Evolutionary conservation across 2,329 filamentous ascomycete species (phyloP), one percentile per base, ranked within the genome.

Genomic region (Huntiella omanensis): DNA sequence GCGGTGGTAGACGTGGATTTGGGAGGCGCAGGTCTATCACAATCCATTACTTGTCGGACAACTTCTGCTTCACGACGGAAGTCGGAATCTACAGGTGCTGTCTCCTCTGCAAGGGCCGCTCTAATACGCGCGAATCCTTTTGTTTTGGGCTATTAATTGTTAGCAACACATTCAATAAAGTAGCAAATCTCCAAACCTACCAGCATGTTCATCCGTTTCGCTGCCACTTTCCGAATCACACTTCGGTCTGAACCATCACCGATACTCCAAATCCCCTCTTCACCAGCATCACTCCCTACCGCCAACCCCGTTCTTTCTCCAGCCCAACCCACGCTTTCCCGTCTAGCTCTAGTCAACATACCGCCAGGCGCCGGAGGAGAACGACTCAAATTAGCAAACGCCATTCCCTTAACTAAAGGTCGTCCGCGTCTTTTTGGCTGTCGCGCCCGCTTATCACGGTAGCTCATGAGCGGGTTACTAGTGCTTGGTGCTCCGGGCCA

Each of bases 121-220:
- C 83, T 77, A 53, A 98, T 94, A 8, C 91, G 80, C 4, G 87
- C 86, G 60, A 98, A 98, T 0, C 81, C 86, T 63, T 94, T 93
- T 1, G 88, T 91, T 67, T 96, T 98, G 10, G 92, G 91, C 83
- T 92, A 33, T 12, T 33, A 1, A 40, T 5, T 43, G 52, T 66
- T 52, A 66, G 59, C 49, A 45, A 16, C 35, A 22, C 19, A 43
- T 34, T n/a, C 28, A 28, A 43, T 28, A 32, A 8, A 43, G 7
- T 10, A 15, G n/a, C 22, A 32, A 17, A 10, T 17, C 6, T 19
- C 13, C 33, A 43, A 16, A 64, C 79, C 59, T 68, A 91, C 84
- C 57, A 98, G 62, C 51, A 98, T 69, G 60, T 93, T 98, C 5
- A 87, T 84, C 49, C 88, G 74, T 44, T 91, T 72, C 5, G 85